These are phyloP conservation scores for Fraxinus platypoda DNA, from an alignment of 305 asterid genomes.

Conservation along the genomic window DNA sequence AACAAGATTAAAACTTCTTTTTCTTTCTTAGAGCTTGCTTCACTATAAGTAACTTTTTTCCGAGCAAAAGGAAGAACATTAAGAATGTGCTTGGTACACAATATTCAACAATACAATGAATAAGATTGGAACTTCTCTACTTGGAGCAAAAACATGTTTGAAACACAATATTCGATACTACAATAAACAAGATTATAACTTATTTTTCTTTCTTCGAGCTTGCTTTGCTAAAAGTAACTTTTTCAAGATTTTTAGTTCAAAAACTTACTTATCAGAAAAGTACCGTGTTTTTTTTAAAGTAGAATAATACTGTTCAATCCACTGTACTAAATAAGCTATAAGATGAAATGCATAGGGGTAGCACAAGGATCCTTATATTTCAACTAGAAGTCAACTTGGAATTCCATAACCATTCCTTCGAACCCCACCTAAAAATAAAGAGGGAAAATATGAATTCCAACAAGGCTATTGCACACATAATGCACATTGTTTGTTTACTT, in stretches of 20 bases:
- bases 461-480: background rate
- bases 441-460: background rate
- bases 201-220: background rate
- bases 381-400: background rate
- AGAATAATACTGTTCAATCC: background rate
- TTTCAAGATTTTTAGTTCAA: background rate
- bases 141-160: background rate
- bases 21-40: background rate
- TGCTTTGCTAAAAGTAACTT: background rate
- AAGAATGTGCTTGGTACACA: background rate
- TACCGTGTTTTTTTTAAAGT: background rate
- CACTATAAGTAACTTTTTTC: background rate
- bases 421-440: background rate
- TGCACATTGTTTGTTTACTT: background rate
- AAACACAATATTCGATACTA: background rate
- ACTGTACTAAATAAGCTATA: background rate
- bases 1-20: background rate
- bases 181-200: background rate
- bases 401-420: background rate
- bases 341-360: background rate
- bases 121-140: background rate
- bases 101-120: background rate
- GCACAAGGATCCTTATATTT: background rate
- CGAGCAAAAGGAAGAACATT: background rate
- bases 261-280: background rate